Base-by-base conservation (phyloP, 345 rosid species). In the Gossypium raimondii region DNA sequence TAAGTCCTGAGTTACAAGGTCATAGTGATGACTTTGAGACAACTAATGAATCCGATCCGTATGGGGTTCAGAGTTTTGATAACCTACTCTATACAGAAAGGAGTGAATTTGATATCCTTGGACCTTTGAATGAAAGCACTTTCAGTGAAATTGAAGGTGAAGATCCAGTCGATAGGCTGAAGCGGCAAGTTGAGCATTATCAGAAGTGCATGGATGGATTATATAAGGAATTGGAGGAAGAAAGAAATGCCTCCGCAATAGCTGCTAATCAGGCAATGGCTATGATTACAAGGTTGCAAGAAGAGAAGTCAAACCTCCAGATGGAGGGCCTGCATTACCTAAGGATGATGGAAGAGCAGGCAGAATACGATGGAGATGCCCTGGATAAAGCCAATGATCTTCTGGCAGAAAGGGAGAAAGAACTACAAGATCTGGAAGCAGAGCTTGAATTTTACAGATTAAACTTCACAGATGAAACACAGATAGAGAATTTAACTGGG, bases 331-430 rank as follows among this genome's bases (percentile, higher is more conserved):
- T 88, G 73, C 97, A 93, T 79, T 87, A 84, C 85, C 79, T 93
- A 72, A 89, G 97, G 80, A 87, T 93, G 94, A 93, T 90, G 97
- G 97, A 93, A 67, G 97, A 89, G 82, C 94, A 93, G 79, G 91
- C 92, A 0, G 97, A 90, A 68, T 86, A 89, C 22, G 96, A 92
- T 75, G 84, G 79, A 38, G 94, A 90, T 70, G 91, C 88, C 12
- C 78, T 92, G 72, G 89, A 86, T 80, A 87, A 81, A 79, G 89
- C 90, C 44, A 89, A 89, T 74, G 89, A 88, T 76, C 86, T 88
- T 47, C 70, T 88, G 62, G 89, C 91, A 47, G 92, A 88, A 50
- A 88, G 82, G 76, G 97, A 91, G 75, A 91, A 87, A 71, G 89
- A 88, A 27, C 64, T 91, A 70, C 93, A 91, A 79, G 97, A 89